Evolutionary conservation across 2,329 filamentous ascomycete genomes (phyloP), one percentile per base, ranked within the genome.

Genomic region (Tolypocladium sp.): DNA sequence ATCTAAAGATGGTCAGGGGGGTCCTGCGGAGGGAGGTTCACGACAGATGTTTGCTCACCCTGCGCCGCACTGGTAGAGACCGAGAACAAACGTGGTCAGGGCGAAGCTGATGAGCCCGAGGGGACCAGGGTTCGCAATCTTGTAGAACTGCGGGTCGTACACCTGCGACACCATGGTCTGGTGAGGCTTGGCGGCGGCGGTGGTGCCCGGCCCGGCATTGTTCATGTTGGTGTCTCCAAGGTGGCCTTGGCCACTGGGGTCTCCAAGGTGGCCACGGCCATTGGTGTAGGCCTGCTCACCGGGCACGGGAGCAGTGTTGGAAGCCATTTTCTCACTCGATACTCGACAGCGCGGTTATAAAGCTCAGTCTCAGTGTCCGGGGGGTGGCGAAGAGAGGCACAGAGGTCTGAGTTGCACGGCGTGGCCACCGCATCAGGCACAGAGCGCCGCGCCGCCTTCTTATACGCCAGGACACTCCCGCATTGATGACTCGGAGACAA

Each of bases 41-140:
- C 13, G 25, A 27, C 17, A 15, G 37, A 41, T 3, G 7, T 6
- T 20, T 15, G 77, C 78, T 64, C 75, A 84, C 83, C 75, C 75
- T 61, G 72, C 75, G 58, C 76, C 76, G 57, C 75, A 77, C 57
- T 77, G 70, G 61, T 76, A 76, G 2, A 81, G 66, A 33, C 77
- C 78, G 41, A 88, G 76, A 17, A 84, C 77, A 67, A 88, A 86
- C 12, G 84, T 87, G 12, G 85, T 87, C 63, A 85, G 68, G n/a
- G 84, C 83, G 71, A 88, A 88, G 73, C 82, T 83, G 56, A 82
- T 79, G 54, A 86, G 77, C 59, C 83, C 83, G 27, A 86, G 76
- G 12, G 83, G 83, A 60, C 82, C 82, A 54, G 83, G 83, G 69
- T 86, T 85, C 68, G 77, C 83, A 66, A 83, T 76, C 62, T 79